These are phyloP conservation scores for Fagopyrum esculentum DNA, from an alignment of 148 eudicot species.

Conservation along the genomic window DNA sequence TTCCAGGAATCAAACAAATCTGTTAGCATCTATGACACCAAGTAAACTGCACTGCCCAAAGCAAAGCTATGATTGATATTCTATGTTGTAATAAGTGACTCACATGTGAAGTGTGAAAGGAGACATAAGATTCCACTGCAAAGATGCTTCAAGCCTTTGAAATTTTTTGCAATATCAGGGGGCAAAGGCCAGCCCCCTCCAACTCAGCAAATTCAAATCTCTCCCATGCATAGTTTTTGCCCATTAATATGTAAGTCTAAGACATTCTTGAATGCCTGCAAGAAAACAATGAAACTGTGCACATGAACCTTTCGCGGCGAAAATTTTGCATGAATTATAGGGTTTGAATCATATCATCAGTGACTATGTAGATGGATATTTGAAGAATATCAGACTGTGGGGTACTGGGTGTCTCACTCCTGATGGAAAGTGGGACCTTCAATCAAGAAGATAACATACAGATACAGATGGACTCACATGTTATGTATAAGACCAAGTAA, in stretches of 20 bases:
- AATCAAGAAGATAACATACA: constrained; percentile 3
- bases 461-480: constrained; percentile 1
- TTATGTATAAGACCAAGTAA: background rate
- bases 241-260: constrained; percentile 38
- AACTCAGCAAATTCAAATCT: constrained; percentile 17
- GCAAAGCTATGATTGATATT: constrained; percentile 23
- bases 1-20: constrained; percentile 15
- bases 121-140: constrained; percentile 21
- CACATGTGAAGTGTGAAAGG: constrained; percentile 28
- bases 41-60: constrained; percentile 14
- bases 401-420: constrained; percentile 3
- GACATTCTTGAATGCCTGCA: constrained; percentile 76
- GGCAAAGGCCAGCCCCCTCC: constrained; percentile 1
- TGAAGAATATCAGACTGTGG: background rate
- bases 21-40: constrained; percentile 22
- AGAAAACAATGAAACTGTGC: constrained; percentile 13
- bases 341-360: background rate
- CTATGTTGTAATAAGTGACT: constrained; percentile 31
- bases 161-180: constrained; percentile 1
- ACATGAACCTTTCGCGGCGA: background rate
- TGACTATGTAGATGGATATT: constrained; percentile 1
- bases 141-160: constrained; percentile 16
- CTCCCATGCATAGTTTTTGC: constrained; percentile 25
- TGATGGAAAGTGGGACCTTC: background rate
- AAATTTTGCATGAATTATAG: background rate